phyloP scores from a whole-genome alignment of 2,329 filamentous ascomycete genomes.

The Colletotrichum shisoi region DNA sequence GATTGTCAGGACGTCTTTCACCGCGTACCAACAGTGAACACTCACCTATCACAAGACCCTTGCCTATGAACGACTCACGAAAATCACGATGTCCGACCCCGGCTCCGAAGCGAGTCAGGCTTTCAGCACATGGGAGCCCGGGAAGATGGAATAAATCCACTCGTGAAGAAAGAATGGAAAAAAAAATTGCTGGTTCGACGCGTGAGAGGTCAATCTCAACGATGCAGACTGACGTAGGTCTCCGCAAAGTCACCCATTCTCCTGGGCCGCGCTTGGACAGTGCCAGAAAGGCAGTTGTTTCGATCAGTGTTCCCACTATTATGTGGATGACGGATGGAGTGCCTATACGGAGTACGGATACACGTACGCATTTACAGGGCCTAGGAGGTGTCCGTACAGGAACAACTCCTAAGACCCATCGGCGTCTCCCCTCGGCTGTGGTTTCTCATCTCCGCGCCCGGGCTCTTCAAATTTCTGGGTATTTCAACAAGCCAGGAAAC shows the following conservation, averaged over 20 bases:
- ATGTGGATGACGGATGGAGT: not conserved
- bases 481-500: not conserved
- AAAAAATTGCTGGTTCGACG: constrained; percentile 11
- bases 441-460: not conserved
- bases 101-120: constrained; percentile 18
- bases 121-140: constrained; percentile 11
- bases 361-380: no score
- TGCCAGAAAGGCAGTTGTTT: constrained; percentile 10
- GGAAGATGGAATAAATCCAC: not conserved
- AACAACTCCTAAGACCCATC: not conserved
- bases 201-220: constrained; percentile 15
- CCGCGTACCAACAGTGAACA: constrained; percentile 4
- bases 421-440: not conserved
- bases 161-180: not conserved
- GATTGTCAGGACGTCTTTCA: not conserved
- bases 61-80: constrained; percentile 8
- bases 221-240: constrained; percentile 32
- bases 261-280: constrained; percentile 33
- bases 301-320: constrained; percentile 9
- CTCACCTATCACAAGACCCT: constrained; percentile 18
- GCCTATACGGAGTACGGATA: no score
- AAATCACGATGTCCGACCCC: constrained; percentile 17
- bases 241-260: constrained; percentile 22
- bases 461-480: not conserved
- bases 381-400: not conserved